Evolutionary conservation across 345 rosid species (phyloP).

Genomic region (Hypericum perforatum): DNA sequence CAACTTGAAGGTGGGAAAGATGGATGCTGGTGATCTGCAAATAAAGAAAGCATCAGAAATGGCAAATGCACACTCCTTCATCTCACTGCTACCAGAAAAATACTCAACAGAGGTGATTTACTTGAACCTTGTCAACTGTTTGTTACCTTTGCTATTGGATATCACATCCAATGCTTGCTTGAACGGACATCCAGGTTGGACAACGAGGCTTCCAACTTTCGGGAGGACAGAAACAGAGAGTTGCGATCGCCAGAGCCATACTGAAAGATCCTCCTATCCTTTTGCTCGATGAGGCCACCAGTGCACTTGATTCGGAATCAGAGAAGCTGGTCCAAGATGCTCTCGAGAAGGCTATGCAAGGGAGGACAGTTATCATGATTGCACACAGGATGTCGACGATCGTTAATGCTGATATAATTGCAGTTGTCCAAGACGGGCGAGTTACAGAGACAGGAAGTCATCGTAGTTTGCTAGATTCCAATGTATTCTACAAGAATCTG

Average conservation of each 20-base stretch:
- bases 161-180: not conserved
- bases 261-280: conserved; percentile 58
- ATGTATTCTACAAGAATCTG: conserved; percentile 29
- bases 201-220: conserved; percentile 59
- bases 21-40: conserved; percentile 39
- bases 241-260: conserved; percentile 58
- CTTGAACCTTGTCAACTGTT: not conserved
- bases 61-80: conserved; percentile 51
- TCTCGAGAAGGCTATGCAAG: conserved; percentile 49
- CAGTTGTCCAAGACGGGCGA: conserved; percentile 45
- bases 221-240: conserved; percentile 63
- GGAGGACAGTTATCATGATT: conserved; percentile 49
- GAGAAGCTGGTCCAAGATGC: conserved; percentile 55
- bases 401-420: conserved; percentile 44
- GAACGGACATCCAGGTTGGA: conserved; percentile 35
- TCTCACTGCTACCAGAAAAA: conserved; percentile 43
- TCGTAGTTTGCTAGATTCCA: conserved; percentile 35
- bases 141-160: not conserved
- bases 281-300: conserved; percentile 63
- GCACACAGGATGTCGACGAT: conserved; percentile 60
- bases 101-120: conserved; percentile 36
- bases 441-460: conserved; percentile 51
- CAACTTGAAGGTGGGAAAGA: conserved; percentile 47
- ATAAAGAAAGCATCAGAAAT: conserved; percentile 36
- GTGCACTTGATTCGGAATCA: conserved; percentile 58